A percentile compares a stretch with the other conserved stretches of the same genome.
These are phyloP conservation scores for Mikania micrantha DNA, from an alignment of 129 eudicot genomes.

Conservation along the genomic window DNA sequence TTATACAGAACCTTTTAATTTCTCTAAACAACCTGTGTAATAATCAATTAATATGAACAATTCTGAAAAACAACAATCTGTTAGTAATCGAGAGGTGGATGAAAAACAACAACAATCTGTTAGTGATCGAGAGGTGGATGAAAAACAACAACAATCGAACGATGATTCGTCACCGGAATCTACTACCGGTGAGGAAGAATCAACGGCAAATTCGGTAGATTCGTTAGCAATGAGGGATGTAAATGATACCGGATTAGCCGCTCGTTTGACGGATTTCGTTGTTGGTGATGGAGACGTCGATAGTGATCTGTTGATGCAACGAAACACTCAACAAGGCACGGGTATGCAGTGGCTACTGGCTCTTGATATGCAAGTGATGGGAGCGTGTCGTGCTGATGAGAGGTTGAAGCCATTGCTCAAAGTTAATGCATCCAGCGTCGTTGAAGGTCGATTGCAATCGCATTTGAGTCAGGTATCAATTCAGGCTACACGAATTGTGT, in stretches of 20 bases:
- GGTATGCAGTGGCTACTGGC: slow-evolving; percentile 67
- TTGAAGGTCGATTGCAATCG: slow-evolving; percentile 69
- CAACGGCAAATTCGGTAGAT: slow-evolving; percentile 8
- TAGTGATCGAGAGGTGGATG: slow-evolving; percentile 31
- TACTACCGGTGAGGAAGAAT: slow-evolving; percentile 3
- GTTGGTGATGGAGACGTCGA: slow-evolving; percentile 43
- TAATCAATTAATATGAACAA: slow-evolving; percentile 30
- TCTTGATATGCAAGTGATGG: slow-evolving; percentile 83
- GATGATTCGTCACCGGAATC: slow-evolving; percentile 13
- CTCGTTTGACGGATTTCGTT: slow-evolving; percentile 40
- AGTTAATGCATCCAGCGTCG: slow-evolving; percentile 48
- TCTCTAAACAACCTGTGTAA: background rate
- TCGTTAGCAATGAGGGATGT: slow-evolving; percentile 20
- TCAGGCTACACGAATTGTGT: background rate
- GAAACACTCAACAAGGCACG: slow-evolving; percentile 36
- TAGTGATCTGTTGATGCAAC: slow-evolving; percentile 56
- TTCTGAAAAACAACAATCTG: slow-evolving; percentile 36
- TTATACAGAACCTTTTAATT: background rate
- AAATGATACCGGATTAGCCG: slow-evolving; percentile 27
- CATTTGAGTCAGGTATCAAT: slow-evolving; percentile 64
- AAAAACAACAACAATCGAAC: slow-evolving; percentile 18
- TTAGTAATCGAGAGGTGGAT: slow-evolving; percentile 28
- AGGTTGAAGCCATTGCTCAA: slow-evolving; percentile 79
- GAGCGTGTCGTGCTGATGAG: slow-evolving; percentile 98
- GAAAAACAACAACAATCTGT: slow-evolving; percentile 28